Evolutionary conservation across 2,329 filamentous ascomycete genomes (phyloP).

Genomic region (Eutypa lata): DNA sequence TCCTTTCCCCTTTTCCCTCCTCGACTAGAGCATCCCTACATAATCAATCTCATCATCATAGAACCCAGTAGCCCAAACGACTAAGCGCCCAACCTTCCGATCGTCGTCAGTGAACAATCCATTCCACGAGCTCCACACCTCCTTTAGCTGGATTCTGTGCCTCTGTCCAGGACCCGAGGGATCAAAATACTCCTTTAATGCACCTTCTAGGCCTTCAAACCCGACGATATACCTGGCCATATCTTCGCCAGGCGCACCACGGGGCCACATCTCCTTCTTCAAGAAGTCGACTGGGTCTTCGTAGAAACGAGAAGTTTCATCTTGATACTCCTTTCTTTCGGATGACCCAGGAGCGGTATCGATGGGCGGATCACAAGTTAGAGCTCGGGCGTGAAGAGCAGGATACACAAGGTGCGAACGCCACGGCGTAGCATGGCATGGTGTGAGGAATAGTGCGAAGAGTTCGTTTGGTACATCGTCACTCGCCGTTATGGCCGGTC

Average conservation of each 20-base stretch:
- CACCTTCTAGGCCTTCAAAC: slow-evolving; percentile 55
- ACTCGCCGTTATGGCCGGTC: slow-evolving; percentile 21
- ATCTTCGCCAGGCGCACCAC: slow-evolving; percentile 26
- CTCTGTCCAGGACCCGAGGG: slow-evolving; percentile 33
- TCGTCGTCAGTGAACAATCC: slow-evolving; percentile 62
- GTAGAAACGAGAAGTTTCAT: slow-evolving; percentile 93
- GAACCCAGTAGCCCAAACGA: slow-evolving; percentile 50
- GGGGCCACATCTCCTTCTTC: slow-evolving; percentile 47
- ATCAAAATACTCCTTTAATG: slow-evolving; percentile 43
- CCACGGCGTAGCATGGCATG: slow-evolving; percentile 96
- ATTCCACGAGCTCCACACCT: slow-evolving; percentile 57
- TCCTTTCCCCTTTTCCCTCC: background rate
- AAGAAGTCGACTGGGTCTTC: slow-evolving; percentile 59
- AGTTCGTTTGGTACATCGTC: slow-evolving; percentile 39
- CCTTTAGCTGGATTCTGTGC: slow-evolving; percentile 39
- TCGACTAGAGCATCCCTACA: background rate
- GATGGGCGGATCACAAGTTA: slow-evolving; percentile 88
- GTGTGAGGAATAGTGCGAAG: slow-evolving; percentile 82
- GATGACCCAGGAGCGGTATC: slow-evolving; percentile 54
- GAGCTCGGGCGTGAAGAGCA: slow-evolving; percentile 72
- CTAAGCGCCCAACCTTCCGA: slow-evolving; percentile 52
- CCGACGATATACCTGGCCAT: slow-evolving; percentile 58
- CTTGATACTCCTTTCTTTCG: slow-evolving; percentile 68
- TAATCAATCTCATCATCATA: slow-evolving; percentile 15
- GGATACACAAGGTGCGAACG: slow-evolving; percentile 80